phyloP scores from a whole-genome alignment of 257 asterid genomes.

The Leonotis leonurus region DNA sequence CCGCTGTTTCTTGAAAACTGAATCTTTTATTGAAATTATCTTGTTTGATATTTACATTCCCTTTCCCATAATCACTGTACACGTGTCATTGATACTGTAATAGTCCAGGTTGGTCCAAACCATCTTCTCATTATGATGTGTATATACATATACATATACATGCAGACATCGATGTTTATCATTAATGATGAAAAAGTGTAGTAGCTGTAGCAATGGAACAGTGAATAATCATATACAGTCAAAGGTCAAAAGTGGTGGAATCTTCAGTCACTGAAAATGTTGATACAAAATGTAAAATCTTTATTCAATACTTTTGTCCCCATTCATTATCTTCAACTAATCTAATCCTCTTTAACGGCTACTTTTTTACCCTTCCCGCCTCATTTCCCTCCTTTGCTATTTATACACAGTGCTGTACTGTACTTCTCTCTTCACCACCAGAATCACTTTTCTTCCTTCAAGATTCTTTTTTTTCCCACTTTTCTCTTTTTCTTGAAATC shows the following conservation, averaged over 20 bases:
- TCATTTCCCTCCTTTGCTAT: neutral
- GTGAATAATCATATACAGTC: slow-evolving; percentile 30
- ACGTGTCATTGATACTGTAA: no score
- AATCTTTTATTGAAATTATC: neutral
- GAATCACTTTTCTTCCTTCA: neutral
- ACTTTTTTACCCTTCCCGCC: slow-evolving; percentile 41
- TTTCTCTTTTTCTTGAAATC: neutral
- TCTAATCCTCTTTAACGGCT: slow-evolving; percentile 19
- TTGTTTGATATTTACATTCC: neutral
- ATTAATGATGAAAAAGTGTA: neutral
- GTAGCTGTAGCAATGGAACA: neutral
- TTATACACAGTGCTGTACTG: neutral
- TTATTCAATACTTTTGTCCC: slow-evolving; percentile 19
- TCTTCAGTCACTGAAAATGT: slow-evolving; percentile 22
- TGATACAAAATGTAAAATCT: slow-evolving; percentile 10
- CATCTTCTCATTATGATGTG: no score
- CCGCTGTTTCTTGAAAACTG: slow-evolving; percentile 8
- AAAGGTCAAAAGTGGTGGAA: slow-evolving; percentile 56
- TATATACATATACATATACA: neutral
- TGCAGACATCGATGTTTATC: neutral
- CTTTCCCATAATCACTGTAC: no score
- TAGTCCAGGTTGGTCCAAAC: no score
- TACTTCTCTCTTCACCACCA: neutral
- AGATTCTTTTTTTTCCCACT: neutral
- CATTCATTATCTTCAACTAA: neutral